Conservation (phyloP, 140 eudicot genomes). For the Flaveria floridana region DNA sequence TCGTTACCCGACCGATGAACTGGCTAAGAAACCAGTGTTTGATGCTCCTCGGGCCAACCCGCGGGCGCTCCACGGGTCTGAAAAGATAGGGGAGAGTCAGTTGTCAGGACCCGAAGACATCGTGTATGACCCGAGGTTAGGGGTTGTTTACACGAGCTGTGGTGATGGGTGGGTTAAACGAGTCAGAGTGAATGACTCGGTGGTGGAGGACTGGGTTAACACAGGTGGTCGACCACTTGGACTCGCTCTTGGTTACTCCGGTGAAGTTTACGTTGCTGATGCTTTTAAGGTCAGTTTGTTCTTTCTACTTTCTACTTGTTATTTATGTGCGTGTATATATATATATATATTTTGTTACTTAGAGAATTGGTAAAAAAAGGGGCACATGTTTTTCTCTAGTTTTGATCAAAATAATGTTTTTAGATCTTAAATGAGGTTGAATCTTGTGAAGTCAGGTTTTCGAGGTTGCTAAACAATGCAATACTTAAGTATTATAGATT, state of each 20-base stretch:
- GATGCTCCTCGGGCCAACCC: slow-evolving; percentile 38
- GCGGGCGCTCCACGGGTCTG: slow-evolving; percentile 51
- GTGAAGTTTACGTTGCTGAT: slow-evolving; percentile 60
- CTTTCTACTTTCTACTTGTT: neutral
- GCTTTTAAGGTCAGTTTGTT: neutral
- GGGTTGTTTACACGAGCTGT: slow-evolving; percentile 70
- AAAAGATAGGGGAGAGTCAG: slow-evolving; percentile 58
- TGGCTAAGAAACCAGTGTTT: slow-evolving; percentile 33
- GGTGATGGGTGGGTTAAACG: slow-evolving; percentile 84
- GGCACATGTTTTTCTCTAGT: neutral
- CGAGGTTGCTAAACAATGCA: neutral
- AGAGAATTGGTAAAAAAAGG: neutral
- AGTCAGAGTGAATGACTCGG: slow-evolving; percentile 47
- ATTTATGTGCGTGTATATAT: neutral
- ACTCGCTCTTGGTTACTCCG: slow-evolving; percentile 51
- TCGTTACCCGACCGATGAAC: slow-evolving; percentile 46
- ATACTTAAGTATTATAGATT: too few relatives aligned
- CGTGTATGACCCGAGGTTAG: slow-evolving; percentile 46
- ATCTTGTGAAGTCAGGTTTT: neutral
- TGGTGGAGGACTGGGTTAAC: slow-evolving; percentile 75
- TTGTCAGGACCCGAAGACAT: slow-evolving; percentile 75
- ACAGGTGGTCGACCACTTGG: slow-evolving; percentile 97
- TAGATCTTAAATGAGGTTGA: neutral
- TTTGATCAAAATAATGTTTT: neutral
- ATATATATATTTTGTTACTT: neutral